Evolutionary conservation across 2,329 filamentous ascomycete genomes (phyloP), one percentile per base, ranked within the genome.

Genomic region (Colletotrichum sp.): DNA sequence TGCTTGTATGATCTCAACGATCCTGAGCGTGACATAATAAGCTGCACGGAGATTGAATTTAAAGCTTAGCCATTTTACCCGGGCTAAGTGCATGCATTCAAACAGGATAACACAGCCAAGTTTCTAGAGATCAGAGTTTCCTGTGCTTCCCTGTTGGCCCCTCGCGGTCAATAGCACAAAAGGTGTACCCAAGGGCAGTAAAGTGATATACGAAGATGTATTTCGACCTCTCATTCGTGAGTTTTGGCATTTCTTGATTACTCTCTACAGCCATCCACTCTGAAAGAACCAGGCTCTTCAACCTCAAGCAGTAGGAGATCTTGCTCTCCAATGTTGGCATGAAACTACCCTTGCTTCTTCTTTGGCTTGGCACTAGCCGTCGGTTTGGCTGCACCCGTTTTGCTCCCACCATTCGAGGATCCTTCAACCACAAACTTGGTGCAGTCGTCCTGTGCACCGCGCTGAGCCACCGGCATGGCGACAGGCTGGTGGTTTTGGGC

Each of bases 401-500:
- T 60, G 57, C 27, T 60, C 9, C 57, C 27, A 3, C 57, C 27
- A n/a, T 36, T 55, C 25, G 48, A 52, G 12, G 15, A 69, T 19
- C 36, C 66, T 8, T 28, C 61, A 65, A 90, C 87, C 63, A 84
- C 86, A 80, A 90, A 90, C 74, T 86, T 85, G 27, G 84, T 83
- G 78, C 89, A 90, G 77, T 90, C 89, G 79, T 91, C 89, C 80
- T 90, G 89, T 6, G 87, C 82, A 63, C 89, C 89, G 78, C 89
- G 85, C 81, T 90, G 87, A 71, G 89, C 89, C 66, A 90, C 84
- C 32, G 90, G 90, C 90, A 92, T 92, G 28, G 90, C 79, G 3
- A 91, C 90, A 16, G 89, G 89, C 81, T 91, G 90, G 82, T 91
- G 89, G 79, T 90, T 91, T 75, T 81, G 82, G 6, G 88, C 83